phyloP scores from a whole-genome alignment of 805 yeast species.

The Wickerhamiella parazyma region DNA sequence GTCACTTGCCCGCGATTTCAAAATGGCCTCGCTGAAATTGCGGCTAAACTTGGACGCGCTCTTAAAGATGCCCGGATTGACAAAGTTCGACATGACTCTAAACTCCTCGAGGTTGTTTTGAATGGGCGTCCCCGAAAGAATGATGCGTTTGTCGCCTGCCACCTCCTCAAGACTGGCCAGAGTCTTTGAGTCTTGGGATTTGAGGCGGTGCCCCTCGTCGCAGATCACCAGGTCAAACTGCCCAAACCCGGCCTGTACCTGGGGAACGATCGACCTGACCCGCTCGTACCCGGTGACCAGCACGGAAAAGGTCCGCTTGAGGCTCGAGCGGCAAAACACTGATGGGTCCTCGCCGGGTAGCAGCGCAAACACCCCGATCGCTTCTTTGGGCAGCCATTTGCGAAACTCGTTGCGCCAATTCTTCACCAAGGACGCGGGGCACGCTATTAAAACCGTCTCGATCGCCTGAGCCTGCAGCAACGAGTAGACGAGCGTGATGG shows the following conservation, averaged over 20 bases:
- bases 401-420: conserved; percentile 83
- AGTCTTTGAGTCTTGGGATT: conserved; percentile 59
- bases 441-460: conserved; percentile 59
- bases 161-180: conserved; percentile 47
- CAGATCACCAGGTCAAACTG: conserved; percentile 62
- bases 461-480: conserved; percentile 35
- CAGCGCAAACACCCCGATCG: conserved; percentile 52
- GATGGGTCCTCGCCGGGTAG: conserved; percentile 38
- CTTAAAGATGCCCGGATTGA: conserved; percentile 62
- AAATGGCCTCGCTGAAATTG: conserved; percentile 55
- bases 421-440: conserved; percentile 78
- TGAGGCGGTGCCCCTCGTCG: conserved; percentile 91
- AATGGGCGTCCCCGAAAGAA: conserved; percentile 83
- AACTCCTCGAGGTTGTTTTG: conserved; percentile 85
- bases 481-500: conserved; percentile 77
- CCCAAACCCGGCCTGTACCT: conserved; percentile 13
- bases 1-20: conserved; percentile 54
- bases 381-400: conserved; percentile 68
- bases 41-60: conserved; percentile 33
- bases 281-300: conserved; percentile 82
- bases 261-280: conserved; percentile 33
- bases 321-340: conserved; percentile 35
- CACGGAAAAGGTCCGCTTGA: conserved; percentile 63
- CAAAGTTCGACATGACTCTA: conserved; percentile 63
- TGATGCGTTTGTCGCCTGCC: conserved; percentile 40